Percentiles rank a stretch among this genome's conserved stretches.
Conservation (phyloP, 768 basidiomycete species). For the Hericium rajendrae region DNA sequence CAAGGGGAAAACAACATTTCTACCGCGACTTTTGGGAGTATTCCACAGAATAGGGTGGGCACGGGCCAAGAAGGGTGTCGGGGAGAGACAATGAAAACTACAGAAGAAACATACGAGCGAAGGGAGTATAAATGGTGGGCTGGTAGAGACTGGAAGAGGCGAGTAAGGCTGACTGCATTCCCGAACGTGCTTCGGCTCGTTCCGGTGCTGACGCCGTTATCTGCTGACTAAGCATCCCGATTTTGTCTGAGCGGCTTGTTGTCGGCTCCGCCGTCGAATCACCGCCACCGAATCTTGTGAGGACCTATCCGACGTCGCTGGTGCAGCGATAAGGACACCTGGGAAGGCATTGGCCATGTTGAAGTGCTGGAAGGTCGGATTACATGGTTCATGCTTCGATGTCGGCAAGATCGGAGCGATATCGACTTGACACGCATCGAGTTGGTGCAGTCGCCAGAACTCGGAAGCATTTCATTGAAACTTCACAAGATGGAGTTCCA, state of each 20-base stretch:
- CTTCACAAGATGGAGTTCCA: no score
- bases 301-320: no score
- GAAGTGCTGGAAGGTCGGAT: no score
- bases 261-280: not conserved
- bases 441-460: no score
- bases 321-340: no score
- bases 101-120: not conserved
- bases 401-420: no score
- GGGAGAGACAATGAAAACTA: not conserved
- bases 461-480: no score
- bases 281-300: not conserved
- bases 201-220: not conserved
- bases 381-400: no score
- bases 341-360: no score
- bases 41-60: not conserved
- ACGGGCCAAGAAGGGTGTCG: not conserved
- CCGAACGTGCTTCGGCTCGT: not conserved
- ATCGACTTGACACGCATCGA: no score
- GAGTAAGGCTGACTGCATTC: not conserved
- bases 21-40: not conserved
- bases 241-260: no score
- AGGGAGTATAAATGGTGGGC: not conserved
- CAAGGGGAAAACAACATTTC: conserved; percentile 12
- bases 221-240: not conserved
- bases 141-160: not conserved